These are phyloP conservation scores for Chenopodium suecicum DNA, from an alignment of 148 eudicot genomes.

Conservation along the genomic window DNA sequence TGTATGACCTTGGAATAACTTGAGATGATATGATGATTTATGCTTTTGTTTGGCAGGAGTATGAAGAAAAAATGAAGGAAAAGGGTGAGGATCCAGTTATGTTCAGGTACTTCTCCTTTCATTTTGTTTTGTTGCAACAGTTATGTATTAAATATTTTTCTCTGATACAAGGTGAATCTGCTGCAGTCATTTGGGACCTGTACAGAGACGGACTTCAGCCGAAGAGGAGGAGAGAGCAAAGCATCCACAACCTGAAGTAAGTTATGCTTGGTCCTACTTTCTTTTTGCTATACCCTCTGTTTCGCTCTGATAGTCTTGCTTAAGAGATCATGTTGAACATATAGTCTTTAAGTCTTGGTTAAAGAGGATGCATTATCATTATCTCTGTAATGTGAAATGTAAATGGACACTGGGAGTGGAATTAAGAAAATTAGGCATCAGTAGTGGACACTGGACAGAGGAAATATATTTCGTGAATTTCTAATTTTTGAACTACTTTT, in stretches of 20 bases:
- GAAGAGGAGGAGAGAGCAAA: constrained; percentile 89
- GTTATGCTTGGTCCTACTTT: constrained; percentile 11
- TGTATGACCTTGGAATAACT: background rate
- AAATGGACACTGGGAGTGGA: background rate
- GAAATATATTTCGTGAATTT: background rate
- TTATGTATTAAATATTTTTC: background rate
- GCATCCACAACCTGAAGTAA: constrained; percentile 87
- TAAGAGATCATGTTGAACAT: constrained; percentile 10
- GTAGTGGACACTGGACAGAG: constrained; percentile 15
- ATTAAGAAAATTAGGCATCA: background rate
- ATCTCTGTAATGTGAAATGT: background rate
- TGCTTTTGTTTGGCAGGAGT: constrained; percentile 54
- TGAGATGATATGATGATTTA: constrained; percentile 3
- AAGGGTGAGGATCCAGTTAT: constrained; percentile 96
- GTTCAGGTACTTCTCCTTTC: constrained; percentile 66
- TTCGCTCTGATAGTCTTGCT: constrained; percentile 20
- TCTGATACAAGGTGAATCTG: constrained; percentile 26
- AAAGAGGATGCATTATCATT: background rate
- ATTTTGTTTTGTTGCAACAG: background rate
- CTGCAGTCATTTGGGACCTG: constrained; percentile 93
- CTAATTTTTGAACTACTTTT: background rate
- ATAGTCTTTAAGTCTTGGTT: background rate
- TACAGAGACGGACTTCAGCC: constrained; percentile 58
- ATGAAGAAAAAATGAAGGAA: constrained; percentile 87
- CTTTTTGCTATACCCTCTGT: constrained; percentile 17